Conservation (phyloP, 495 filamentous ascomycete genomes). For the Neurospora sp. region DNA sequence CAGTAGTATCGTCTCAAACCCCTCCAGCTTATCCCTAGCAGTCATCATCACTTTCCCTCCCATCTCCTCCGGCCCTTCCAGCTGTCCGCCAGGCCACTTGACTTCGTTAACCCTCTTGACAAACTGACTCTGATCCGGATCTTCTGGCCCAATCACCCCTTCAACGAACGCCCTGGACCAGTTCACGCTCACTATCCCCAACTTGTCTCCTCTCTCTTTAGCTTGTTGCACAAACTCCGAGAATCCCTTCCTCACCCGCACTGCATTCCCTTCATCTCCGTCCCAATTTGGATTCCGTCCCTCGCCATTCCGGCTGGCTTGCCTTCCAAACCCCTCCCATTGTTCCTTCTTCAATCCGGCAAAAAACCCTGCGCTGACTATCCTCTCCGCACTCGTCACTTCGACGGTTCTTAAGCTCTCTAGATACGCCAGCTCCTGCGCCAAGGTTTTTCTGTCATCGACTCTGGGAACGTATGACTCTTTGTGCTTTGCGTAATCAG, state of each 20-base stretch:
- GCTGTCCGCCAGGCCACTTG: slow-evolving; percentile 14
- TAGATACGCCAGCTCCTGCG: slow-evolving; percentile 28
- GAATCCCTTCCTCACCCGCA: slow-evolving; percentile 28
- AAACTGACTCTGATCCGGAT: background rate
- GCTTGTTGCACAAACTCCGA: slow-evolving; percentile 14
- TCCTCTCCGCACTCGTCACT: slow-evolving; percentile 19
- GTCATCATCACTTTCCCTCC: slow-evolving; percentile 12
- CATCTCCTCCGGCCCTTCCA: slow-evolving; percentile 23
- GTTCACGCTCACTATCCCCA: slow-evolving; percentile 35
- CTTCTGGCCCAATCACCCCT: slow-evolving; percentile 10
- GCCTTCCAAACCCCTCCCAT: slow-evolving; percentile 17
- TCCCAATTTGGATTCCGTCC: background rate
- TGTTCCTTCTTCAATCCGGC: slow-evolving; percentile 8
- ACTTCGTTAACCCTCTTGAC: slow-evolving; percentile 22
- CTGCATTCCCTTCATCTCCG: slow-evolving; percentile 10
- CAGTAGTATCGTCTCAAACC: slow-evolving; percentile 3
- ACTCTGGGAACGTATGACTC: slow-evolving; percentile 17
- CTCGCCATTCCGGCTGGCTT: slow-evolving; percentile 13
- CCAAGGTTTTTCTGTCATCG: slow-evolving; percentile 9
- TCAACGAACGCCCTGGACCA: slow-evolving; percentile 34
- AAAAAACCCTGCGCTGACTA: slow-evolving; percentile 27
- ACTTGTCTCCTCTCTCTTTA: slow-evolving; percentile 11
- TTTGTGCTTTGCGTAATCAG: slow-evolving; percentile 23
- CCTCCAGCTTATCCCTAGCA: slow-evolving; percentile 17
- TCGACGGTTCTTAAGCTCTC: slow-evolving; percentile 27